Conservation (phyloP, 345 rosid species). For the Eucalyptus pauciflora region DNA sequence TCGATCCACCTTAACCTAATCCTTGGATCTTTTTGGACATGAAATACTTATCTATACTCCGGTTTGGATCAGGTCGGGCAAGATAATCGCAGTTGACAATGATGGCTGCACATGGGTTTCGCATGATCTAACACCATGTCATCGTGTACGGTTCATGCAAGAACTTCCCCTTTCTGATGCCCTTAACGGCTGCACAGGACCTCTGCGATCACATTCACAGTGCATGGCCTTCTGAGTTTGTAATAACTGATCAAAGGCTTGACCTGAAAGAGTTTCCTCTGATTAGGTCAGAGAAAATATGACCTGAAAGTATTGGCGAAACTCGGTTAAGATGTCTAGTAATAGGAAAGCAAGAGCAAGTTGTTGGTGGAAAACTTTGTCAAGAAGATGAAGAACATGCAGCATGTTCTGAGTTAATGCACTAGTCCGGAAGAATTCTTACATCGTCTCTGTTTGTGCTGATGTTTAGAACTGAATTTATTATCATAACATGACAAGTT, state of each 20-base stretch:
- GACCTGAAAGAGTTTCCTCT: background rate
- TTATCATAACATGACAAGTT: background rate
- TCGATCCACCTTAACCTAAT: background rate
- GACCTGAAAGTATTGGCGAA: background rate
- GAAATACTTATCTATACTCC: background rate
- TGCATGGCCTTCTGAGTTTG: background rate
- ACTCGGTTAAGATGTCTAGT: background rate
- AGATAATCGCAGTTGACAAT: background rate
- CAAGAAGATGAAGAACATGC: background rate
- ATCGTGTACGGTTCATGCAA: background rate
- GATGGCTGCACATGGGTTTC: rapidly evolving
- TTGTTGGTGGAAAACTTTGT: background rate
- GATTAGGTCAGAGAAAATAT: background rate
- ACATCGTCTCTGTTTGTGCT: background rate
- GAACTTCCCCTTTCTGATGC: background rate
- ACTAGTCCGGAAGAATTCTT: background rate
- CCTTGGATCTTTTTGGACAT: background rate
- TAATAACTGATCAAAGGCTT: background rate
- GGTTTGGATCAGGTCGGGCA: background rate
- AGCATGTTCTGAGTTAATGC: background rate
- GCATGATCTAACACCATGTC: background rate
- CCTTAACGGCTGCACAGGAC: background rate
- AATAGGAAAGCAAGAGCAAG: background rate
- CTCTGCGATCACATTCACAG: background rate
- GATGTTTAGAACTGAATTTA: background rate